Evolutionary conservation across 306 rosid genomes (phyloP).

Genomic region (Vigna reflexopilosa): DNA sequence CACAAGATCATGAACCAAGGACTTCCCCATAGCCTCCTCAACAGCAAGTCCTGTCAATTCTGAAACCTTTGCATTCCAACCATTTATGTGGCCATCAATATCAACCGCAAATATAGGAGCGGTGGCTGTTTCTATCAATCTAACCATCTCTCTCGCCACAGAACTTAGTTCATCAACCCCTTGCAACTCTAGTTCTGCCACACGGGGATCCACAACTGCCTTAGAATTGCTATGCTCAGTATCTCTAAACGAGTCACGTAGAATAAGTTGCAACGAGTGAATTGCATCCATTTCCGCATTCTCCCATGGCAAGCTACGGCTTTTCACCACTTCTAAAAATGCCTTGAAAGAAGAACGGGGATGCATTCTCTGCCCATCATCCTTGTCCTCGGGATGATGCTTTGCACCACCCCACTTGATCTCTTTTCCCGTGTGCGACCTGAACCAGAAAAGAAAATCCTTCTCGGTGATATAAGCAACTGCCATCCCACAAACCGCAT

Average conservation of each 20-base stretch:
- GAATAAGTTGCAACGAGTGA: conserved; percentile 94
- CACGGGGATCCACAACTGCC: conserved; percentile 66
- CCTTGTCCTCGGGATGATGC: conserved; percentile 98
- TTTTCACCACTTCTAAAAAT: conserved; percentile 92
- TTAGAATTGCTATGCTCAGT: conserved; percentile 70
- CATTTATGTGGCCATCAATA: conserved; percentile 82
- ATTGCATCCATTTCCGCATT: conserved; percentile 97
- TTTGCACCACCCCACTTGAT: conserved; percentile 99
- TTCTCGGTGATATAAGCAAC: conserved; percentile 84
- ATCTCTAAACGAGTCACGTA: conserved; percentile 84
- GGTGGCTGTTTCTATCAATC: conserved; percentile 98
- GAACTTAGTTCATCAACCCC: conserved; percentile 94
- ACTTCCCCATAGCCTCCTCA: conserved; percentile 95
- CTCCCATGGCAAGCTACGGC: conserved; percentile 97
- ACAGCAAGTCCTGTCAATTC: conserved; percentile 92
- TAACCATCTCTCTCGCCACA: conserved; percentile 98
- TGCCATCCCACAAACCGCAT: conserved; percentile 97
- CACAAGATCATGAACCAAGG: conserved; percentile 83
- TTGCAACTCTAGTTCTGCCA: conserved; percentile 67
- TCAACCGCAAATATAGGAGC: conserved; percentile 98
- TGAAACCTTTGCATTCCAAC: conserved; percentile 95
- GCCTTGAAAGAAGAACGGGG: conserved; percentile 99
- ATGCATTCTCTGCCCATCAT: conserved; percentile 97
- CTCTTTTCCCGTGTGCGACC: conserved; percentile 93
- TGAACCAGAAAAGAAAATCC: conserved; percentile 94